Conservation (phyloP, 164 flowering plant genomes). For the Pachysandra terminalis region DNA sequence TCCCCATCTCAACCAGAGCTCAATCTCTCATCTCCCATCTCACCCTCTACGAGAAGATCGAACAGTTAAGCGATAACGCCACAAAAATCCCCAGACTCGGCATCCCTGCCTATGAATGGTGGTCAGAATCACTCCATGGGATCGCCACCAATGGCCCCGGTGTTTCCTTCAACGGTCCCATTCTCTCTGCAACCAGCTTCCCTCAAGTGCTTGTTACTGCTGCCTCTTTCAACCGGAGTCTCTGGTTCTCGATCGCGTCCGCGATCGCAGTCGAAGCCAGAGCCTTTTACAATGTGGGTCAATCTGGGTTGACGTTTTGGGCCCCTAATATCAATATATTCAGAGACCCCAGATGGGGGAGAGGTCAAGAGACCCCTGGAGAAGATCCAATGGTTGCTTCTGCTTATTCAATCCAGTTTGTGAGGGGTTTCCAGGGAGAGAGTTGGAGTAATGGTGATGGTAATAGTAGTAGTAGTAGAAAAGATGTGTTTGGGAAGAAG, state of each 20-base stretch:
- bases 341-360: slow-evolving; percentile 58
- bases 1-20: slow-evolving; percentile 29
- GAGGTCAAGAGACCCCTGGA: slow-evolving; percentile 51
- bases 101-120: slow-evolving; percentile 45
- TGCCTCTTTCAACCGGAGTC: slow-evolving; percentile 31
- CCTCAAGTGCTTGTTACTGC: slow-evolving; percentile 45
- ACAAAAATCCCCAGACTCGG: slow-evolving; percentile 27
- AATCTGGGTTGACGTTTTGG: slow-evolving; percentile 51
- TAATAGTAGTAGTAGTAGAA: background rate
- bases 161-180: slow-evolving; percentile 24
- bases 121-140: slow-evolving; percentile 54
- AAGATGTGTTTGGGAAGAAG: slow-evolving; percentile 19
- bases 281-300: slow-evolving; percentile 43
- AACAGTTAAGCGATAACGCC: slow-evolving; percentile 34
- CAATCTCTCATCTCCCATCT: slow-evolving; percentile 29
- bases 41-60: slow-evolving; percentile 36
- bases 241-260: slow-evolving; percentile 35
- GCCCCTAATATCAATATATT: slow-evolving; percentile 48
- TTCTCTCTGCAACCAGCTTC: slow-evolving; percentile 37
- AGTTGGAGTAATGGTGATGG: background rate
- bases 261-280: slow-evolving; percentile 43
- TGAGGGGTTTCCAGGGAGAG: slow-evolving; percentile 44
- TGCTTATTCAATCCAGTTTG: slow-evolving; percentile 34
- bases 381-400: slow-evolving; percentile 40
- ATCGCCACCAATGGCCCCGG: slow-evolving; percentile 37